These are phyloP conservation scores for Nicotiana knightiana DNA, from an alignment of 257 asterid species.

Conservation along the genomic window DNA sequence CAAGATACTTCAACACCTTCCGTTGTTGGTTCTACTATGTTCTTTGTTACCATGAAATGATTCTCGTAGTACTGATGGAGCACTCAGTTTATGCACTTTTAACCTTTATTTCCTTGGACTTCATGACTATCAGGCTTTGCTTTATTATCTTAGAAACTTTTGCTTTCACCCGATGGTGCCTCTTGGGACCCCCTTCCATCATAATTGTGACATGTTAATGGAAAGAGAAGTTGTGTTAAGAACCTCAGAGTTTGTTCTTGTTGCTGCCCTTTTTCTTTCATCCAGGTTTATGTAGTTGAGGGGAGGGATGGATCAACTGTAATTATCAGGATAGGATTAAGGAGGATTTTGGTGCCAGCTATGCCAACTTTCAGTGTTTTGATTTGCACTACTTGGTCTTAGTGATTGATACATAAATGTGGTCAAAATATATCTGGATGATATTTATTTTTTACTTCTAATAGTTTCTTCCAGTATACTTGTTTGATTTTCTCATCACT, in stretches of 20 bases:
- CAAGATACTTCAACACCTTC: not conserved
- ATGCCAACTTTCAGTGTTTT: not conserved
- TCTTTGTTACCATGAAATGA: not conserved
- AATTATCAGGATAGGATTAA: not conserved
- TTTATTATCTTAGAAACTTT: not conserved
- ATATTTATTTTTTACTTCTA: not conserved
- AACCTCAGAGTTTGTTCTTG: not conserved
- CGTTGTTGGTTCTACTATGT: not conserved
- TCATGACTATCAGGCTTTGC: not conserved
- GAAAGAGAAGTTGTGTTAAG: not conserved
- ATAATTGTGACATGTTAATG: not conserved
- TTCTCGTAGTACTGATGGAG: not conserved
- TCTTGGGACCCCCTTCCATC: not conserved
- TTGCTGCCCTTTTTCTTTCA: not conserved
- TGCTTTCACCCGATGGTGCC: not conserved
- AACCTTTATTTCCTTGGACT: not conserved
- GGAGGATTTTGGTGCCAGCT: not conserved
- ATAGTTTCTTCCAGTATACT: not conserved
- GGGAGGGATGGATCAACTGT: not conserved
- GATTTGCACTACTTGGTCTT: not conserved
- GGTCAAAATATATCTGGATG: not conserved
- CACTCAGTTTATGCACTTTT: not conserved
- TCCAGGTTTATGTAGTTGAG: not conserved
- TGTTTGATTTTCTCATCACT: not conserved
- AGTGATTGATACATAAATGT: not conserved